Conservation (phyloP, 345 rosid genomes). For the Arabidopsis suecica region DNA sequence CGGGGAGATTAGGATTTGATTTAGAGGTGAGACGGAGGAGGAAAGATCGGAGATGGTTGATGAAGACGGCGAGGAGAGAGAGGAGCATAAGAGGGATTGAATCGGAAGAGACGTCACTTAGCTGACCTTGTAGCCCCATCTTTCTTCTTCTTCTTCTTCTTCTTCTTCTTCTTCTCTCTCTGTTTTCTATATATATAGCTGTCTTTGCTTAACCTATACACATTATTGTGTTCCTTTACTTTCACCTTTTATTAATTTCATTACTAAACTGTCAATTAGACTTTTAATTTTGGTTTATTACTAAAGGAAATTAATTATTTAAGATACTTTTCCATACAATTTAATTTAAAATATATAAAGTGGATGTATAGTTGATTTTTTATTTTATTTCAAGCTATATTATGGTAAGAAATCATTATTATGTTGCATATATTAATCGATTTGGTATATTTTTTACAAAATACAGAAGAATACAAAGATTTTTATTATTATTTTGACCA, state of each 20-base stretch:
- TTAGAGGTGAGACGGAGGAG: slow-evolving; percentile 46
- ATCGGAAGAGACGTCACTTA: slow-evolving; percentile 77
- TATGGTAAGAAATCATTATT: background rate
- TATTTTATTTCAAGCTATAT: background rate
- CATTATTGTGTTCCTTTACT: background rate
- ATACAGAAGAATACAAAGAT: no score
- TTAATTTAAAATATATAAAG: background rate
- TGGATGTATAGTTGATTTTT: background rate
- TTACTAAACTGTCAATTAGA: background rate
- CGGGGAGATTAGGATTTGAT: slow-evolving; percentile 8
- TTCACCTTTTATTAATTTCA: background rate
- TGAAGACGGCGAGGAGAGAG: slow-evolving; percentile 63
- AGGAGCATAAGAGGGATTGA: slow-evolving; percentile 70
- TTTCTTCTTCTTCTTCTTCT: slow-evolving; percentile 6
- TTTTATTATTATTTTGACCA: background rate
- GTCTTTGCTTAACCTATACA: slow-evolving; percentile 37
- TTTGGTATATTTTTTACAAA: no score
- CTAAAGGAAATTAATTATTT: background rate
- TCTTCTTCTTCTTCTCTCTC: background rate
- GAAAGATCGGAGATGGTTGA: slow-evolving; percentile 57
- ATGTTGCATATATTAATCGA: no score
- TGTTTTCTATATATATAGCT: slow-evolving; percentile 2
- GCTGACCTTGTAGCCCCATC: slow-evolving; percentile 81
- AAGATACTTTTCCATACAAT: background rate
- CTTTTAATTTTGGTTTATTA: background rate